A percentile compares a stretch with the other conserved stretches of the same genome.
Conservation (phyloP, 1,284 basidiomycete species). For the Lentinus polychrous region DNA sequence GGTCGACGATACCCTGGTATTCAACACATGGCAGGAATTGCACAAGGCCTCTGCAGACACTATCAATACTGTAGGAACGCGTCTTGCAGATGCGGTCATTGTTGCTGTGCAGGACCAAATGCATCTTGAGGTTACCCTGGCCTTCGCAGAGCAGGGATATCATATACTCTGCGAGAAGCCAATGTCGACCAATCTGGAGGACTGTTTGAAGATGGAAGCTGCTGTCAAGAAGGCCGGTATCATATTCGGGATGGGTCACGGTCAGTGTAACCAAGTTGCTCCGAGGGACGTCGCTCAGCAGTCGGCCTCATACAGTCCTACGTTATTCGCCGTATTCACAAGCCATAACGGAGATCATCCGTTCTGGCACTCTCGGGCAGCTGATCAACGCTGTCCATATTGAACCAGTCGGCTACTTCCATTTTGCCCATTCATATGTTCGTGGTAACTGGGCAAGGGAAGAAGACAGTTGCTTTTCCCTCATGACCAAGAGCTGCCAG, state of each 20-base stretch:
- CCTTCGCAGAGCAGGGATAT: slow-evolving; percentile 76
- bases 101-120: slow-evolving; percentile 74
- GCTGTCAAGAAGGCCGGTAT: slow-evolving; percentile 60
- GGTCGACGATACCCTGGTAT: slow-evolving; percentile 60
- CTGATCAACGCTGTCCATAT: slow-evolving; percentile 75
- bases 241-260: slow-evolving; percentile 84
- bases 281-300: not conserved
- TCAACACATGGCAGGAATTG: slow-evolving; percentile 68
- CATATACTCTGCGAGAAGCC: slow-evolving; percentile 88
- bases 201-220: slow-evolving; percentile 70
- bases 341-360: slow-evolving; percentile 64
- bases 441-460: slow-evolving; percentile 78
- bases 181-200: slow-evolving; percentile 70
- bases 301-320: slow-evolving; percentile 58
- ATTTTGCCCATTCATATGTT: slow-evolving; percentile 84
- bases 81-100: slow-evolving; percentile 74
- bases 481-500: slow-evolving; percentile 90
- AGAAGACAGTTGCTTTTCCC: slow-evolving; percentile 63
- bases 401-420: slow-evolving; percentile 74
- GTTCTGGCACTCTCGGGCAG: slow-evolving; percentile 64
- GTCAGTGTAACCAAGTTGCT: slow-evolving; percentile 28
- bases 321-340: slow-evolving; percentile 79
- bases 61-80: slow-evolving; percentile 51
- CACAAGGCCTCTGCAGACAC: slow-evolving; percentile 60
- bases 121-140: slow-evolving; percentile 67